A percentile compares a stretch with the other conserved stretches of the same genome.
phyloP scores from a whole-genome alignment of 139 green algal species.

The Zygnema circumcarinatum region DNA sequence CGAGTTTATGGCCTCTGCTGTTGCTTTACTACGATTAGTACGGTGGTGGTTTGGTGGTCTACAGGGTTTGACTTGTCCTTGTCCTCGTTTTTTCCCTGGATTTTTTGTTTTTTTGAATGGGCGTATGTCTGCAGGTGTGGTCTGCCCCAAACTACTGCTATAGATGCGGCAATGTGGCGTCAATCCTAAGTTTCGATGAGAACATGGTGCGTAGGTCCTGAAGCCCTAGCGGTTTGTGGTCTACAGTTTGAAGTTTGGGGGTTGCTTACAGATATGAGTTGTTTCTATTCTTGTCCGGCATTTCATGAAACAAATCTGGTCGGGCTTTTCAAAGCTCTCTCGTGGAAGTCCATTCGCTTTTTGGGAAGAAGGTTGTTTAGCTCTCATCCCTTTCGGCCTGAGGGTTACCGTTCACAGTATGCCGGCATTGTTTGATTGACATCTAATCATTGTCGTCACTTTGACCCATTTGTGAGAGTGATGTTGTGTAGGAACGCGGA shows the following conservation, averaged over 20 bases:
- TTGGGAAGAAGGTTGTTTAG: too few species aligned
- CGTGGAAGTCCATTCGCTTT: too few species aligned
- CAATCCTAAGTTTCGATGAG: constrained; percentile 94
- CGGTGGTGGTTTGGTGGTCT: not conserved
- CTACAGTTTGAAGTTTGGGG: not conserved
- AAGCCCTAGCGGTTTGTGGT: constrained; percentile 52
- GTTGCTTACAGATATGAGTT: not conserved
- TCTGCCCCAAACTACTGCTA: constrained; percentile 99
- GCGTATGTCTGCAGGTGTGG: constrained; percentile 79
- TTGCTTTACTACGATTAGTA: not conserved
- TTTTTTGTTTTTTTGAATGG: not conserved
- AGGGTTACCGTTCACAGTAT: too few species aligned
- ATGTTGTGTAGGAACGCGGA: constrained; percentile 56
- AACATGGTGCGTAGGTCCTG: constrained; percentile 80
- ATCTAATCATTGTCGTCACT: too few species aligned
- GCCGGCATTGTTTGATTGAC: too few species aligned
- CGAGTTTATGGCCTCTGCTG: not conserved
- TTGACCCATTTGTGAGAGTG: too few species aligned
- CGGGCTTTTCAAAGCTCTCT: too few species aligned
- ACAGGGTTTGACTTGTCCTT: constrained; percentile 1
- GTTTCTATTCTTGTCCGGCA: not conserved
- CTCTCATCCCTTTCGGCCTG: too few species aligned
- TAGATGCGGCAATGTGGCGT: constrained; percentile 96
- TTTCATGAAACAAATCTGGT: not conserved
- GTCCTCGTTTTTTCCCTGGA: not conserved